Base-by-base conservation (phyloP, 805 yeast species). In the Schizosaccharomyces japonicus region DNA sequence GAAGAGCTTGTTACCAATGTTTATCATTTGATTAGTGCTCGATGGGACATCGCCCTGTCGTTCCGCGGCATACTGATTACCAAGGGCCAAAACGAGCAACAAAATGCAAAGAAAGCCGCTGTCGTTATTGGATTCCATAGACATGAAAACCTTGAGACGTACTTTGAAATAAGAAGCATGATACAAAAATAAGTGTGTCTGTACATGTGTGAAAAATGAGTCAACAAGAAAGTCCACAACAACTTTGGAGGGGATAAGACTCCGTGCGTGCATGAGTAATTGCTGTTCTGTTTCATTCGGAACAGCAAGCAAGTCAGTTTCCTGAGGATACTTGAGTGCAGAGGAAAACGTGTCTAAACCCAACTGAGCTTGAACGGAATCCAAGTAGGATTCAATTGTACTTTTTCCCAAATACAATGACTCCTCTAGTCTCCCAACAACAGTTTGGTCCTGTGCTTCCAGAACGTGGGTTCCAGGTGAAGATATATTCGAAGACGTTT, bases 71-170 rank as follows among this genome's bases (percentile, higher is more conserved):
- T 27, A 42, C 11, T 42, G 46, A 26, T 29, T 42, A 7, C 46
- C 46, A 29, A 42, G 17, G n/a, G 46, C 46, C 8, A 42, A 30
- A 11, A 42, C 46, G 19, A 42, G 8, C 17, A 42, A n/a, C 27
- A 42, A 8, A 7, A 42, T 29, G n/a, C 46, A 42, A 8, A 42
- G 32, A 15, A 42, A 42, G 23, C 31, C 32, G 10, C 31, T 17
- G 15, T 42, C 46, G 17, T 15, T 29, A 8, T 42, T 29, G 5
- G 21, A 10, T 27, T 29, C 19, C 15, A 27, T 36, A 3, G 42
- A 15, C 2, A 42, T 10, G 8, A 42, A 42, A 3, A 27, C 17
- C 29, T 29, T 30, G 21, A 42, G 21, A 7, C 33, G 17, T 8
- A n/a, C n/a, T 29, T 29, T 27, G 33, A 42, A 42, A 29, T 23